Evolutionary conservation across 2,329 filamentous ascomycete species (phyloP).

Genomic region (Nigrospora sphaerica): DNA sequence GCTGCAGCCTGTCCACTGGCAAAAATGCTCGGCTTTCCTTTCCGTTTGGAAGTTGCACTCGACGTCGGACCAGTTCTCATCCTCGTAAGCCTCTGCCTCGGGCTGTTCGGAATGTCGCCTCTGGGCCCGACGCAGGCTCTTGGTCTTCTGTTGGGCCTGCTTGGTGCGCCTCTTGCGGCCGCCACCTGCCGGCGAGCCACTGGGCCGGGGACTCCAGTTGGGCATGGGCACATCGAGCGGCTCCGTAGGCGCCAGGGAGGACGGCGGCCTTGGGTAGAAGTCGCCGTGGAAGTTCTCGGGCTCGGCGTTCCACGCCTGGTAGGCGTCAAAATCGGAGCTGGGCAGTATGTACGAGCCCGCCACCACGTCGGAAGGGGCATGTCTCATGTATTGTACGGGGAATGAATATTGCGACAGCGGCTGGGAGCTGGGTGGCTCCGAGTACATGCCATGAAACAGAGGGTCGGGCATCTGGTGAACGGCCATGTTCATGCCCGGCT

Average conservation of each 20-base stretch:
- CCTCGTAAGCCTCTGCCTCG: not conserved
- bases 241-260: too few relatives aligned
- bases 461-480: slow-evolving; percentile 9
- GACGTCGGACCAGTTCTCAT: not conserved
- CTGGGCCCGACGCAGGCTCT: not conserved
- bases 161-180: too few relatives aligned
- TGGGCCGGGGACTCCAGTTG: too few relatives aligned
- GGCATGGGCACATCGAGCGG: too few relatives aligned
- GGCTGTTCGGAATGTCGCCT: not conserved
- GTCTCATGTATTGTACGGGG: not conserved
- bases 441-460: slow-evolving; percentile 6
- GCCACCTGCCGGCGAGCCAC: too few relatives aligned
- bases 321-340: too few relatives aligned
- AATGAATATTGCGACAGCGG: slow-evolving; percentile 9
- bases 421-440: slow-evolving; percentile 10
- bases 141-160: not conserved
- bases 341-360: too few relatives aligned
- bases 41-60: not conserved
- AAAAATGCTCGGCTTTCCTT: not conserved
- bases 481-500: slow-evolving; percentile 12
- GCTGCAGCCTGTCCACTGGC: slow-evolving; percentile 4
- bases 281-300: too few relatives aligned
- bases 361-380: too few relatives aligned
- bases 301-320: too few relatives aligned
- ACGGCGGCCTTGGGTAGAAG: too few relatives aligned